Base-by-base conservation (phyloP, 1,284 basidiomycete genomes). In the Pseudozyma sp. region DNA sequence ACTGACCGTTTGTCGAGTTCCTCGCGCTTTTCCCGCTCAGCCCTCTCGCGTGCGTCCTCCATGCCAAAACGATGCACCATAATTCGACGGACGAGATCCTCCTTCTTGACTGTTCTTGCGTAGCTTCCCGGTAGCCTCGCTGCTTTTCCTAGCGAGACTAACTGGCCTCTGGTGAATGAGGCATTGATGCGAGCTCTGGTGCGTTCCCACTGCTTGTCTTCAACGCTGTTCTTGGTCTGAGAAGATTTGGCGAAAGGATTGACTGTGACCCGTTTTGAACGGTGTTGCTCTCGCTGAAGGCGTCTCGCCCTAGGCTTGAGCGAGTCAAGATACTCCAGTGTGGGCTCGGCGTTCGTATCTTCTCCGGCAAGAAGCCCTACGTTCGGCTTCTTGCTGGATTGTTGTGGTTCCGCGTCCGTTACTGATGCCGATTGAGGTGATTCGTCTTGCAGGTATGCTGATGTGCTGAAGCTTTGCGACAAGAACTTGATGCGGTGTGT, bases 151-250 rank as follows among this genome's bases (percentile, higher is more conserved):
- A 75, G 54, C n/a, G 44, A 8, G 14, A 47, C 47, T 5, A 75
- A 61, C 46, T 75, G 72, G 34, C 58, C 60, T 43, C 72, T n/a
- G 5, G 72, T 75, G 56, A 75, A 75, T 24, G 72, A 70, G 19
- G 59, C 44, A 31, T 54, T 62, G 49, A 75, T 53, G n/a, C 62
- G 49, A 9, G 49, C 54, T 39, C 55, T 46, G 19, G 60, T 70
- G 31, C 62, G 58, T 29, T 75, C 68, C 72, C 72, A 75, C 3
- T 50, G 47, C 59, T 68, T 70, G 56, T 61, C 52, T n/a, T 69
- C 72, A n/a, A 44, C 17, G 9, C 31, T 62, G 19, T 39, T 42
- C 4, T 57, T 45, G 42, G 14, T 46, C 37, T 29, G 17, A 0
- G 54, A 44, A 5, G 47, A 14, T 17, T 74, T 66, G 50, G 57